Base-by-base conservation (phyloP, 495 filamentous ascomycete species). In the Barbatosphaeria neglecta region DNA sequence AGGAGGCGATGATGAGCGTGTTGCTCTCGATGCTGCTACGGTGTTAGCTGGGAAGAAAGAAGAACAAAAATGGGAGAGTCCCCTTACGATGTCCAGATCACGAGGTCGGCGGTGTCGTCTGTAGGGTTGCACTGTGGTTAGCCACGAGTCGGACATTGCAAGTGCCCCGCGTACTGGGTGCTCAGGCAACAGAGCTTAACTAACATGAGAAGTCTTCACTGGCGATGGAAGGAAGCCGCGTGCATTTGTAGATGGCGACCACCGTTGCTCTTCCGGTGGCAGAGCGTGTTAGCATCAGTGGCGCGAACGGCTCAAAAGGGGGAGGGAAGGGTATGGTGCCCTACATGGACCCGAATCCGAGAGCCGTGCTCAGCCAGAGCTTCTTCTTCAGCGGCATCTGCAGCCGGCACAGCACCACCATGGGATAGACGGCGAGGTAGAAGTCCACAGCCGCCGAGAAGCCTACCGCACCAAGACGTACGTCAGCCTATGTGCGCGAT, bases 331-430 rank as follows among this genome's bases (percentile, higher is more conserved):
- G 22, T 6, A 46, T 11, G 1, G 28, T 41, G 24, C 50, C 69
- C 46, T 50, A 76, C 69, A 74, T 53, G 22, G 67, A 57, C 0
- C 73, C 74, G 39, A 75, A 49, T 1, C 73, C 66, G 16, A 77
- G 55, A 10, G 67, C 63, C 3, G 53, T 45, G 19, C 57, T 62
- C 31, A 77, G 57, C 11, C 62, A 64, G 6, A 75, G 45, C 54
- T 76, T 76, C 57, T 74, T 73, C 53, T 60, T 62, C 7, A 53
- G 22, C 11, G 59, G 51, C 50, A 77, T 60, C 31, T 75, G 64
- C 6, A 77, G 51, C 11, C 55, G 56, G 46, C 54, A 66, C 6
- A 77, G 57, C 4, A 73, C 64, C 4, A 66, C 41, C 6, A 56
- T 52, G 0, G 74, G 73, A 33, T 74, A 73, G 0, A 70, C 48